A percentile compares a stretch with the other conserved stretches of the same genome.
These are phyloP conservation scores for Tetracladium maxilliforme DNA, from an alignment of 2,329 filamentous ascomycete species.

Conservation along the genomic window DNA sequence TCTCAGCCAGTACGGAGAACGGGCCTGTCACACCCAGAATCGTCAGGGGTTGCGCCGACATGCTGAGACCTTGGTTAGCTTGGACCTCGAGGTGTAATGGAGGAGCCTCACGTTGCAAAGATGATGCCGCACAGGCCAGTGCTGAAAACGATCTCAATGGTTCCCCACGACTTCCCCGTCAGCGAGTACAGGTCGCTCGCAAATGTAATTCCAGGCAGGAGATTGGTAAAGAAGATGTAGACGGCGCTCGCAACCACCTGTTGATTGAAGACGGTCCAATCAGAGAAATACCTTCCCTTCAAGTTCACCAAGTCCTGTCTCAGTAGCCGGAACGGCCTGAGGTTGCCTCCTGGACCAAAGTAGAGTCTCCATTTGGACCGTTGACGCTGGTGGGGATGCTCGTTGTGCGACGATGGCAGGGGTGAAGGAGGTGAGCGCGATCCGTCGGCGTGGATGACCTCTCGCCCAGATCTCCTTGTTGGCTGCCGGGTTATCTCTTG, in stretches of 20 bases:
- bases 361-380: too few species aligned
- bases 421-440: too few species aligned
- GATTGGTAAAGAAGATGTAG: conserved; percentile 53
- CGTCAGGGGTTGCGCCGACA: conserved; percentile 47
- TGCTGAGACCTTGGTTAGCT: conserved; percentile 11
- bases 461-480: too few species aligned
- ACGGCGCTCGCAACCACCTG: conserved; percentile 46
- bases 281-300: conserved; percentile 29
- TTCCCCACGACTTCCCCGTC: conserved; percentile 48
- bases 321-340: conserved; percentile 36
- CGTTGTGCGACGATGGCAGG: too few species aligned
- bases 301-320: conserved; percentile 31
- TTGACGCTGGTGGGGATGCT: too few species aligned
- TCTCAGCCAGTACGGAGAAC: conserved; percentile 52
- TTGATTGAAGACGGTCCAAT: conserved; percentile 48
- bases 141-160: conserved; percentile 52
- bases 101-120: conserved; percentile 37
- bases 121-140: conserved; percentile 49
- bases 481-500: too few species aligned
- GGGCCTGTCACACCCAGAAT: conserved; percentile 53
- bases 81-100: not conserved
- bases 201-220: conserved; percentile 52
- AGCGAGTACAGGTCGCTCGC: conserved; percentile 47
- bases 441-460: too few species aligned
- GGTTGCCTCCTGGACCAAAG: conserved; percentile 21